A percentile compares a stretch with the other conserved stretches of the same genome.
These are phyloP conservation scores for Fraxinus dipetala DNA, from an alignment of 305 asterid species.

Conservation along the genomic window DNA sequence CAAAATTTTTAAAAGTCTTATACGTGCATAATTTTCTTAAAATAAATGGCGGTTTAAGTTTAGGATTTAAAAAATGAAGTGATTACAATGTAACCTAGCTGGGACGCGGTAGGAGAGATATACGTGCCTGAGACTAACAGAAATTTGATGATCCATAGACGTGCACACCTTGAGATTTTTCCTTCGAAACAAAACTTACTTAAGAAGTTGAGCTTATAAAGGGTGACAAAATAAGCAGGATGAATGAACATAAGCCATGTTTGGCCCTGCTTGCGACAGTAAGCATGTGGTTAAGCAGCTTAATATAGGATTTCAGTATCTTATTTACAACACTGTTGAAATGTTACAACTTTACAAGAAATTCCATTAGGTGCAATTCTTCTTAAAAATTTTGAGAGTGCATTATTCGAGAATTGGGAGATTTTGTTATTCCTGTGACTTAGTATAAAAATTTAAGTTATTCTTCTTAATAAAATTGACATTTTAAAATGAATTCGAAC, in stretches of 20 bases:
- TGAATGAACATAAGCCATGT: background rate
- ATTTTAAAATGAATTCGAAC: too few species aligned
- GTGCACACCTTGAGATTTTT: background rate
- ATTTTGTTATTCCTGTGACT: background rate
- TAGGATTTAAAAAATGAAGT: background rate
- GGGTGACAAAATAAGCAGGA: too few species aligned
- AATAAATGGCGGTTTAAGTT: background rate
- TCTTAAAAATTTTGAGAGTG: too few species aligned
- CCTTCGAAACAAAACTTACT: background rate
- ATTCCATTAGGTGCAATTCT: background rate
- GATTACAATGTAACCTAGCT: background rate
- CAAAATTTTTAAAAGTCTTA: too few species aligned
- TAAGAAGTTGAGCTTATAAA: background rate
- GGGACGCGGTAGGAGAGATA: background rate
- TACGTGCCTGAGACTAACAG: slow-evolving; percentile 24
- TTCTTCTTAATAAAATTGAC: background rate
- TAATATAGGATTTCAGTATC: background rate
- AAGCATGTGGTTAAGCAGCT: background rate
- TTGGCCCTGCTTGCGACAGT: background rate
- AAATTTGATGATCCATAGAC: background rate
- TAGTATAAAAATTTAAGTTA: too few species aligned
- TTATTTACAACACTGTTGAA: background rate
- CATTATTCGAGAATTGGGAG: background rate
- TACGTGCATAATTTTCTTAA: background rate
- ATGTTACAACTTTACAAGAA: background rate